Base-by-base conservation (phyloP, 805 yeast species). In the Starmerella khaoyaiensis region DNA sequence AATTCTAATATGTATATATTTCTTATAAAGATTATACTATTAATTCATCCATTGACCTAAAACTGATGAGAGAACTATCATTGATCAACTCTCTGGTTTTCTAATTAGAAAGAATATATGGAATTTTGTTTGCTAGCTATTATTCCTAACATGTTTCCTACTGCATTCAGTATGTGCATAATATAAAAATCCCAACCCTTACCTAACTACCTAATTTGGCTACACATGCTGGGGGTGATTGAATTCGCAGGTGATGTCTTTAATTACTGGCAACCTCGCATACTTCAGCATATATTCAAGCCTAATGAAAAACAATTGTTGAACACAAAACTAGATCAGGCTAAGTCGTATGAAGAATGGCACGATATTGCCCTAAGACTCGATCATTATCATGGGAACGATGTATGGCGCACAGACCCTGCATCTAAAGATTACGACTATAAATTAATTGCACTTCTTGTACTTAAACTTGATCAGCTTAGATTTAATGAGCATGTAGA, bases 371-470 rank as follows among this genome's bases (percentile, higher is more conserved):
- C 71, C 0, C 66, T 64, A 27, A 46, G 58, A 26, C 68, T 72
- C 28, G 74, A 72, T 36, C 45, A 47, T 11, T 37, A 48, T 1
- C 41, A 55, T 17, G 61, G 63, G 10, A 60, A 62, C 42, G 66
- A 61, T 37, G 31, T 74, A 52, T 60, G 68, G 66, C 65, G 95
- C 41, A 80, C 82, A 45, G 82, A 84, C 53, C 83, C 86, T 47
- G 73, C 76, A 21, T 77, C 87, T 25, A 69, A 69, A 42, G 74
- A 78, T 49, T 87, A 84, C 53, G 97, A 87, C 57, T 90, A 82
- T 56, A 65, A 75, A 25, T 65, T 93, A 27, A 81, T 90, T 3
- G 70, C 80, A 28, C 84, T 79, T 39, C 67, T 95, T 39, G 64
- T 78, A 44, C 69, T 74, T 36, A 65, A 68, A 19, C 57, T 90